Evolutionary conservation across 1,284 basidiomycete genomes (phyloP).

Genomic region (Tetrapyrgos nigripes): DNA sequence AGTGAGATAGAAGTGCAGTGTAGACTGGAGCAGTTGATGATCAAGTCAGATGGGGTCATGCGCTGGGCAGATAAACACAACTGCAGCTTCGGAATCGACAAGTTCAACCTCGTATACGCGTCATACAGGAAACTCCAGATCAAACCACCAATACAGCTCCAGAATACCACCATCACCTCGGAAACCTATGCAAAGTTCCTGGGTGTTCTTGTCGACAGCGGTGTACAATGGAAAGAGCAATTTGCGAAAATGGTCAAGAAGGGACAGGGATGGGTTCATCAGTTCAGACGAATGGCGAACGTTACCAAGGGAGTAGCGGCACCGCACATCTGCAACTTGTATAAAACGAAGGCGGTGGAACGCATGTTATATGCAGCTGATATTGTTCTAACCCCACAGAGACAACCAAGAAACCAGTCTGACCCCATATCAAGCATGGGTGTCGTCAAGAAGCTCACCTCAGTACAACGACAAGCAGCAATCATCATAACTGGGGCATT

Average conservation of each 20-base stretch:
- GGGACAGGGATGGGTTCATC: conserved; percentile 1
- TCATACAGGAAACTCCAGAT: neutral
- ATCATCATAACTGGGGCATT: conserved; percentile 1
- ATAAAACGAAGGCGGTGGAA: neutral
- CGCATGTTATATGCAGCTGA: conserved; percentile 6
- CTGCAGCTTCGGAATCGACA: conserved; percentile 6
- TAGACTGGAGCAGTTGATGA: neutral
- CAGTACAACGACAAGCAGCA: neutral
- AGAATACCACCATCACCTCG: too few species aligned
- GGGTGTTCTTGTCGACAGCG: neutral
- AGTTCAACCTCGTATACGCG: neutral
- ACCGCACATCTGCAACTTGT: neutral
- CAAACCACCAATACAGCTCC: too few species aligned
- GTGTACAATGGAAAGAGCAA: neutral
- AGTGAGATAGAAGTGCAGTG: neutral
- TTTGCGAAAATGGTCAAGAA: neutral
- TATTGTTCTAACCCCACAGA: neutral
- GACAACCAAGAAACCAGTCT: neutral
- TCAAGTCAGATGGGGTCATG: neutral
- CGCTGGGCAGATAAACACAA: conserved; percentile 2
- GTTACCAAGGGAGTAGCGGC: neutral
- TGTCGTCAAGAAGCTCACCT: neutral
- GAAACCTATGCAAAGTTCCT: neutral
- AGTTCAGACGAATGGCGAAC: neutral
- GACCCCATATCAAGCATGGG: too few species aligned